Percentiles rank a stretch among this genome's conserved stretches.
phyloP scores from a whole-genome alignment of 2,329 filamentous ascomycete species.

The Pyricularia grisea region DNA sequence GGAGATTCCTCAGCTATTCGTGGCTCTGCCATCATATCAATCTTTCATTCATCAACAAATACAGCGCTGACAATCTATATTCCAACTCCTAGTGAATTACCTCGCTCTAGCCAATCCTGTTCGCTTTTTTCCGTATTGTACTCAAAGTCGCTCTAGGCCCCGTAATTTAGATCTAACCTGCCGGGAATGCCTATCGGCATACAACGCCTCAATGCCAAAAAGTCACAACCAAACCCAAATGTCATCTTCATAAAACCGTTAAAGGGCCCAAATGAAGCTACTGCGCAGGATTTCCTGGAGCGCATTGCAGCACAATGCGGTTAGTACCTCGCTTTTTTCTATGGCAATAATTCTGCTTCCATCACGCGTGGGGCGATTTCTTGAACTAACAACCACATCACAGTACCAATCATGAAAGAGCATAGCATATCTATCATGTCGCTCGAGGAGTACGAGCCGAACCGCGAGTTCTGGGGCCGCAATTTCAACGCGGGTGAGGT shows the following conservation, averaged over 20 bases:
- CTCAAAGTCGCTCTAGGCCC: not conserved
- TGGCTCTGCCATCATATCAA: not conserved
- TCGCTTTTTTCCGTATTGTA: not conserved
- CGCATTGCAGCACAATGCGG: slow-evolving; percentile 73
- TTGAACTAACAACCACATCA: not conserved
- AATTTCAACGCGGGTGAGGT: slow-evolving; percentile 89
- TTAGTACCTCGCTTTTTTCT: slow-evolving; percentile 19
- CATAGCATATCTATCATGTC: slow-evolving; percentile 56
- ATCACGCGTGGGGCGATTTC: not conserved
- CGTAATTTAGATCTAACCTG: not conserved
- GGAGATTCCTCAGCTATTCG: not conserved
- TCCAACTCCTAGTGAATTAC: not conserved
- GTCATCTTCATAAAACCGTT: slow-evolving; percentile 83
- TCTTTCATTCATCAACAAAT: not conserved
- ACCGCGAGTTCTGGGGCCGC: slow-evolving; percentile 73
- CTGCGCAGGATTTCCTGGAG: slow-evolving; percentile 62
- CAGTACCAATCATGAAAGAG: slow-evolving; percentile 60
- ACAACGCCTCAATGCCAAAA: slow-evolving; percentile 67
- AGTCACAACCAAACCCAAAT: slow-evolving; percentile 63
- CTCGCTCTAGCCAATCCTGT: not conserved
- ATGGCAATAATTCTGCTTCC: not conserved
- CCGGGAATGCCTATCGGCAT: slow-evolving; percentile 68
- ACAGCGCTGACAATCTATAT: no score
- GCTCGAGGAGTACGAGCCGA: slow-evolving; percentile 74
- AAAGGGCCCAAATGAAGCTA: slow-evolving; percentile 50